These are phyloP conservation scores for Penicillium sp. DNA, from an alignment of 2,329 filamentous ascomycete species.

Conservation along the genomic window DNA sequence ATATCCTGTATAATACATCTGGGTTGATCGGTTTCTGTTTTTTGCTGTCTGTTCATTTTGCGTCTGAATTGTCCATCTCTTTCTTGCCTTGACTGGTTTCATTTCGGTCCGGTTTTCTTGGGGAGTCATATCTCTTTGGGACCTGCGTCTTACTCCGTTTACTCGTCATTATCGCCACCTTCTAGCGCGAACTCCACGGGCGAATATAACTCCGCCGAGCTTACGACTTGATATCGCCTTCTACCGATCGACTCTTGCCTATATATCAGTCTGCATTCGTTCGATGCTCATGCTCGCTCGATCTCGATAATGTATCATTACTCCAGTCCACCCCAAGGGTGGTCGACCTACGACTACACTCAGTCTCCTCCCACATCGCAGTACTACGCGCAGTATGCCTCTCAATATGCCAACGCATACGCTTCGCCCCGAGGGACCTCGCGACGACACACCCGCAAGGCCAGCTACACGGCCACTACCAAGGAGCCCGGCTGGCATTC, in stretches of 20 bases:
- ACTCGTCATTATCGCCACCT: slow-evolving; percentile 6
- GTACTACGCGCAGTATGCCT: slow-evolving; percentile 57
- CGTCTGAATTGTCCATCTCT: slow-evolving; percentile 21
- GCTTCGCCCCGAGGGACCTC: slow-evolving; percentile 49
- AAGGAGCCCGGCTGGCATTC: slow-evolving; percentile 49
- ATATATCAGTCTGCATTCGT: background rate
- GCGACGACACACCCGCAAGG: slow-evolving; percentile 60
- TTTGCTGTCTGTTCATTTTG: slow-evolving; percentile 22
- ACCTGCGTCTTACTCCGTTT: background rate
- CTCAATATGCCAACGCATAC: slow-evolving; percentile 55
- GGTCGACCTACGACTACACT: slow-evolving; percentile 54
- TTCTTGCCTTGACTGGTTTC: slow-evolving; percentile 16
- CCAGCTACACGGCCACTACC: slow-evolving; percentile 57
- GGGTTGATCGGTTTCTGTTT: slow-evolving; percentile 33
- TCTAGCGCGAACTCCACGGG: slow-evolving; percentile 1
- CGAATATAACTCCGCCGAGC: background rate
- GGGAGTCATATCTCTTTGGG: slow-evolving; percentile 5
- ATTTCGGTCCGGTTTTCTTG: slow-evolving; percentile 23
- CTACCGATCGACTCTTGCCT: background rate
- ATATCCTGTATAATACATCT: slow-evolving; percentile 53
- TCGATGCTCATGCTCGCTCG: slow-evolving; percentile 37
- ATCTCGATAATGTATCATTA: slow-evolving; percentile 51
- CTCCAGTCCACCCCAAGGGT: slow-evolving; percentile 52
- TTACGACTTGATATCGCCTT: background rate
- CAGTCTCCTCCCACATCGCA: slow-evolving; percentile 56